These are phyloP conservation scores for Trametes sanguinea DNA, from an alignment of 768 basidiomycete genomes.

Conservation along the genomic window DNA sequence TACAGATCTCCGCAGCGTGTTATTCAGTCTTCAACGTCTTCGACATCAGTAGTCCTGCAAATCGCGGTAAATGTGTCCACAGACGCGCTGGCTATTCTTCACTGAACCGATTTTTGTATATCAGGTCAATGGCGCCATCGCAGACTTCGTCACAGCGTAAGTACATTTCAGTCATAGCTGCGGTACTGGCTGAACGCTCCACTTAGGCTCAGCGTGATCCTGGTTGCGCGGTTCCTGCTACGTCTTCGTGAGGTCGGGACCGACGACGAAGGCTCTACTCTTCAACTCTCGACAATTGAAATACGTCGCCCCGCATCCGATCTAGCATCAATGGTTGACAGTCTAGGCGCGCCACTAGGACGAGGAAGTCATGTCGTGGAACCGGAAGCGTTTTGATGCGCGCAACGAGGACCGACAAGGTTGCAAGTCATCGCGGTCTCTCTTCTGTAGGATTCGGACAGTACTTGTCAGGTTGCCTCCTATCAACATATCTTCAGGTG, in stretches of 20 bases:
- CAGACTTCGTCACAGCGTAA: slow-evolving; percentile 6
- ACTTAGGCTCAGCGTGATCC: slow-evolving; percentile 1
- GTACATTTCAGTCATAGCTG: background rate
- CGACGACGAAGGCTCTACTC: background rate
- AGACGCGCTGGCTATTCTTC: too few species aligned
- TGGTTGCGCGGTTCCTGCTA: background rate
- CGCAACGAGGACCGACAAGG: too few species aligned
- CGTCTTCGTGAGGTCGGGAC: background rate
- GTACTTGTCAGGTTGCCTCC: too few species aligned
- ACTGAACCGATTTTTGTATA: background rate
- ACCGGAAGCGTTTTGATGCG: too few species aligned
- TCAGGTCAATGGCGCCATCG: slow-evolving; percentile 3
- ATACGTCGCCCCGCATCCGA: background rate
- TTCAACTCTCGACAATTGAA: background rate
- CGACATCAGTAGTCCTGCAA: slow-evolving; percentile 7
- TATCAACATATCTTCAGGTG: too few species aligned
- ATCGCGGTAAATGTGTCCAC: background rate
- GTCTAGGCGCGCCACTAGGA: background rate
- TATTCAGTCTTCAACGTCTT: slow-evolving; percentile 8
- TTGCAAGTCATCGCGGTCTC: too few species aligned
- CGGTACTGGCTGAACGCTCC: background rate
- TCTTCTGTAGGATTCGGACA: too few species aligned
- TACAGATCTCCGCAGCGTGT: background rate
- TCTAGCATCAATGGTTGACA: background rate
- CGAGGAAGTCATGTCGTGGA: too few species aligned